A percentile compares a stretch with the other conserved stretches of the same genome.
These are phyloP conservation scores for Ogataea degrootiae DNA, from an alignment of 805 yeast species.

Conservation along the genomic window DNA sequence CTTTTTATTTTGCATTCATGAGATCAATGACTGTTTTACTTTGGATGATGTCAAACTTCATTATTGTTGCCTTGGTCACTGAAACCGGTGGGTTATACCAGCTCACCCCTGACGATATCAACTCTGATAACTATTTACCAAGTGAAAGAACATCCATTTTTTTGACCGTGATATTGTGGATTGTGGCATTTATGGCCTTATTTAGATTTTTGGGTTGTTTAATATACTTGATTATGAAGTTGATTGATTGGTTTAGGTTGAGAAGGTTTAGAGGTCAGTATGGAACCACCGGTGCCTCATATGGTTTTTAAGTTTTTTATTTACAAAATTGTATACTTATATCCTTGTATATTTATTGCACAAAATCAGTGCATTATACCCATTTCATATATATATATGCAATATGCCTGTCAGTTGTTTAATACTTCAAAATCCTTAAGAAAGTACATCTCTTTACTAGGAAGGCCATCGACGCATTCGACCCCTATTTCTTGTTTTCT, in stretches of 20 bases:
- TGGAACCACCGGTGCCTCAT: constrained; percentile 16
- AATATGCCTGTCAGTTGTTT: too few species aligned
- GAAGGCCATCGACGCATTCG: too few species aligned
- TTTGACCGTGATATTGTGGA: constrained; percentile 83
- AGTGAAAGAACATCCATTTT: constrained; percentile 54
- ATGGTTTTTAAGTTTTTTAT: constrained; percentile 1
- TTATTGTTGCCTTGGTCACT: constrained; percentile 75
- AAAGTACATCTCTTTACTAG: too few species aligned
- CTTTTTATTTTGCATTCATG: constrained; percentile 83
- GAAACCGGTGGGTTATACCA: constrained; percentile 75
- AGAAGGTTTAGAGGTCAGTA: constrained; percentile 14
- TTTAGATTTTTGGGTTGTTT: constrained; percentile 76
- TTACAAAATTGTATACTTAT: neutral
- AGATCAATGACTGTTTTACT: constrained; percentile 83
- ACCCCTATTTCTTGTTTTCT: too few species aligned
- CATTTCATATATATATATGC: too few species aligned
- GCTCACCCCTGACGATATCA: constrained; percentile 31
- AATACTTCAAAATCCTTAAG: too few species aligned
- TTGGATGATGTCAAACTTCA: constrained; percentile 86
- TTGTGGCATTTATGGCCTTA: constrained; percentile 86
- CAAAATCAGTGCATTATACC: too few species aligned
- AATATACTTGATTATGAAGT: constrained; percentile 43
- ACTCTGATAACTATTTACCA: constrained; percentile 27
- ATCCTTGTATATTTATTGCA: neutral
- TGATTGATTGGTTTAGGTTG: constrained; percentile 15